Conservation (phyloP, 257 asterid species). For the Misopates orontium region DNA sequence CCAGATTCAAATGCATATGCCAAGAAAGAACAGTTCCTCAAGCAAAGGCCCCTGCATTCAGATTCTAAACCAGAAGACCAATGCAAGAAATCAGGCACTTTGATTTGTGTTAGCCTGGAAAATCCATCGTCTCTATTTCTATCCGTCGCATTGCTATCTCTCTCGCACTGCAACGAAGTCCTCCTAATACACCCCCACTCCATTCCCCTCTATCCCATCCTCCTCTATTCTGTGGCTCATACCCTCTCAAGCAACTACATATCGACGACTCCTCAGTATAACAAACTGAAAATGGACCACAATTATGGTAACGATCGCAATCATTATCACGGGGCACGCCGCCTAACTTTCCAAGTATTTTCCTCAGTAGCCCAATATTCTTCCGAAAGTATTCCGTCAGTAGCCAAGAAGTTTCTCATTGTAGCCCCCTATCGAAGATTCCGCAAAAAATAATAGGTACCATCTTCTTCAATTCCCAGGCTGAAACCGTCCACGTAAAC, state of each 20-base stretch:
- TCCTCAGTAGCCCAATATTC: constrained; percentile 5
- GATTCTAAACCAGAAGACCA: constrained; percentile 5
- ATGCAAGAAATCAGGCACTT: constrained; percentile 38
- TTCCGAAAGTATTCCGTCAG: constrained; percentile 21
- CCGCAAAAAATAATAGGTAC: neutral
- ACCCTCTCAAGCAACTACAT: constrained; percentile 42
- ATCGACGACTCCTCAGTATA: constrained; percentile 24
- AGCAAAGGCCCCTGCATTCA: constrained; percentile 32
- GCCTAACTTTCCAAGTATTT: neutral
- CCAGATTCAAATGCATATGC: constrained; percentile 31
- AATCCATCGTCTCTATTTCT: constrained; percentile 34
- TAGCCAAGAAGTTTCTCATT: neutral
- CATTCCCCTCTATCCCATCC: constrained; percentile 41
- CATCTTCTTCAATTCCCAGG: neutral
- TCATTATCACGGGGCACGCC: constrained; percentile 17
- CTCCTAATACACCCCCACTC: constrained; percentile 42
- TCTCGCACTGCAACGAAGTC: constrained; percentile 29
- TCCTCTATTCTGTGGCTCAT: constrained; percentile 29
- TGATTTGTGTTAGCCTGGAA: constrained; percentile 27
- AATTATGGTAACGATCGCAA: constrained; percentile 5
- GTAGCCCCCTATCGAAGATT: neutral
- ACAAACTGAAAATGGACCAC: constrained; percentile 34
- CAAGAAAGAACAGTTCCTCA: constrained; percentile 31
- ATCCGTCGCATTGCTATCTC: constrained; percentile 11
- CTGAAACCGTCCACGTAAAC: constrained; percentile 16